These are phyloP conservation scores for Pythium volutum DNA, from an alignment of 352 stramenopile species.

Conservation along the genomic window DNA sequence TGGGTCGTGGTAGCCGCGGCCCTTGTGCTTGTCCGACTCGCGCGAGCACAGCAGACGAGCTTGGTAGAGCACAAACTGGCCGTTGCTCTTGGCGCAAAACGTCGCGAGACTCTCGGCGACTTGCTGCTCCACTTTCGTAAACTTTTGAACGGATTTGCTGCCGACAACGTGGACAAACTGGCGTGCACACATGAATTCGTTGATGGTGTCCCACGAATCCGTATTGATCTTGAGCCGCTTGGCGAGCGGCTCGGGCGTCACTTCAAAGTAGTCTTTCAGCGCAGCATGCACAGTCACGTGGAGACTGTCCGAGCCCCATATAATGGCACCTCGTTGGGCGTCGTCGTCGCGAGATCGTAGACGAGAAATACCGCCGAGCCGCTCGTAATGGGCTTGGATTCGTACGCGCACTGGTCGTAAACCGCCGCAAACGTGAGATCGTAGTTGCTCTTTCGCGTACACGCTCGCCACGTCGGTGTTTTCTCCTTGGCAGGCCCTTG, in stretches of 20 bases:
- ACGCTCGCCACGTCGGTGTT: not conserved
- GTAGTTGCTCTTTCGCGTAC: not conserved
- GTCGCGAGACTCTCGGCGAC: not conserved
- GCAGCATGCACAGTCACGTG: not conserved
- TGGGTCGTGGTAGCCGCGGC: not conserved
- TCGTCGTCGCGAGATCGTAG: conserved; percentile 6
- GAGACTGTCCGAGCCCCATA: not conserved
- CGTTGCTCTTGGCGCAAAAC: not conserved
- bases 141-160: not conserved
- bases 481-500: not conserved
- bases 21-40: not conserved
- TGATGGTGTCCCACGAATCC: not conserved
- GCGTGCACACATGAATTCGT: not conserved
- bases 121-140: not conserved
- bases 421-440: not conserved
- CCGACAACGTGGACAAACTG: not conserved
- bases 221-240: not conserved
- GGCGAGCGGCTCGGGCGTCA: not conserved
- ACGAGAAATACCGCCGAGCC: not conserved
- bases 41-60: not conserved
- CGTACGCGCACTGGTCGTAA: not conserved
- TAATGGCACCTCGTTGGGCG: not conserved
- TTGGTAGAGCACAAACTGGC: not conserved
- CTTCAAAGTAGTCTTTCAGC: not conserved
- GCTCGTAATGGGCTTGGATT: not conserved